A percentile compares a stretch with the other conserved stretches of the same genome.
Conservation (phyloP, 495 filamentous ascomycete species). For the Aspergillus carlsbadensis region DNA sequence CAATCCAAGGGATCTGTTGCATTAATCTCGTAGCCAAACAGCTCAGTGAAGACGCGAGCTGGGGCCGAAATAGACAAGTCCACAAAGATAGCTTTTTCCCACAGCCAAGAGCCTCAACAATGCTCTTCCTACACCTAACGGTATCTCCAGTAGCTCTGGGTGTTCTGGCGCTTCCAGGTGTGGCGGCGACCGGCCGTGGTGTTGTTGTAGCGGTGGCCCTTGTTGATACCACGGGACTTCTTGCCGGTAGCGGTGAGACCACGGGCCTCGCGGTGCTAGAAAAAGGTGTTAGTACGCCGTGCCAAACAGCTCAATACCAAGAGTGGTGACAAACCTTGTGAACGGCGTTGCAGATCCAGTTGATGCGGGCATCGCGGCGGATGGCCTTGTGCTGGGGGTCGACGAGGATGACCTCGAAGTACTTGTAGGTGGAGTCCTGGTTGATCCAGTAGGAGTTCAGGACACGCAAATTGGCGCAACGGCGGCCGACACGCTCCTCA, state of each 20-base stretch:
- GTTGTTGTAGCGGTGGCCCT: slow-evolving; percentile 98
- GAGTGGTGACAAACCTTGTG: slow-evolving; percentile 68
- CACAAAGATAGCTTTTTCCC: slow-evolving; percentile 25
- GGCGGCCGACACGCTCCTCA: slow-evolving; percentile 99
- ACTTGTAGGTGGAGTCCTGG: slow-evolving; percentile 99
- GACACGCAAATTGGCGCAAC: slow-evolving; percentile 96
- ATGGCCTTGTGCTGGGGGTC: slow-evolving; percentile 99
- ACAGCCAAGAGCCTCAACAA: slow-evolving; percentile 33
- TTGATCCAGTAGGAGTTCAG: slow-evolving; percentile 99
- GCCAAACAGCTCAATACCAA: neutral
- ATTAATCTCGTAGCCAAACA: slow-evolving; percentile 40
- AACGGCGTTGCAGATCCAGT: slow-evolving; percentile 99
- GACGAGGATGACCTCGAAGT: slow-evolving; percentile 99
- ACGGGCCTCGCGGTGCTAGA: slow-evolving; percentile 88
- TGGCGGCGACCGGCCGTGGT: slow-evolving; percentile 91
- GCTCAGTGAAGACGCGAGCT: slow-evolving; percentile 34
- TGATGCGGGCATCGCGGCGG: slow-evolving; percentile 97
- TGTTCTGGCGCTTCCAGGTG: slow-evolving; percentile 99
- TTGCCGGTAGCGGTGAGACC: slow-evolving; percentile 98
- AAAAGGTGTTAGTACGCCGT: slow-evolving; percentile 23
- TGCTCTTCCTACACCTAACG: slow-evolving; percentile 45
- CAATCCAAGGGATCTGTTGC: slow-evolving; percentile 40
- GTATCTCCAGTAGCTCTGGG: slow-evolving; percentile 90
- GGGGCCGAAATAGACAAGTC: slow-evolving; percentile 43
- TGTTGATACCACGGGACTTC: slow-evolving; percentile 98